A percentile compares a stretch with the other conserved stretches of the same genome.
Conservation (phyloP, 163 green algal genomes). For the Chlorella variabilis region DNA sequence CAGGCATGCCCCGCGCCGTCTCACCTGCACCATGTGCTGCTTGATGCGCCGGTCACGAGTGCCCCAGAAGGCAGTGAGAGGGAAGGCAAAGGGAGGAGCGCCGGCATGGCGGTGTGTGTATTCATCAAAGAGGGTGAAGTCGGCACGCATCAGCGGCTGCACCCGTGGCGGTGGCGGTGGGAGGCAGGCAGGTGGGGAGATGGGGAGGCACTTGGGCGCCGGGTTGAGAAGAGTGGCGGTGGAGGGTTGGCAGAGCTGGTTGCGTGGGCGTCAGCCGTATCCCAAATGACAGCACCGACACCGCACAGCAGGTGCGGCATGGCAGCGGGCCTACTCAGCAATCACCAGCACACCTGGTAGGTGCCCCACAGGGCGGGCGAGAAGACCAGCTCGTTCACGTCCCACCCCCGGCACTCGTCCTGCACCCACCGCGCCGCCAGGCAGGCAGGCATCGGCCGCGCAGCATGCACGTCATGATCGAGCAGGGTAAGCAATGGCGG, state of each 20-base stretch:
- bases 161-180: too few species aligned
- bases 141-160: conserved; percentile 77
- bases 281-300: too few species aligned
- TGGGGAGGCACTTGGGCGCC: background rate
- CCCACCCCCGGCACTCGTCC: conserved; percentile 88
- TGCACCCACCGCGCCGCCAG: conserved; percentile 32
- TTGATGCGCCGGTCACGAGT: conserved; percentile 56
- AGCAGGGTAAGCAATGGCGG: too few species aligned
- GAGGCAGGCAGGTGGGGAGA: background rate
- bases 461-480: too few species aligned
- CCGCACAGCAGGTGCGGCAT: background rate
- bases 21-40: conserved; percentile 51
- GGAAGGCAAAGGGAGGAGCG: conserved; percentile 50
- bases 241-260: background rate
- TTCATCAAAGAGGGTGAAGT: conserved; percentile 89
- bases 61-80: conserved; percentile 62
- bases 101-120: conserved; percentile 64
- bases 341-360: conserved; percentile 12
- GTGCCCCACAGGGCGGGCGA: conserved; percentile 72
- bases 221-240: too few species aligned
- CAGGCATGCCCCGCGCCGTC: too few species aligned
- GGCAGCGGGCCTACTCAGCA: background rate
- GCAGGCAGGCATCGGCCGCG: too few species aligned
- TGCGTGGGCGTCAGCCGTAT: too few species aligned
- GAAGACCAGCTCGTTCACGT: conserved; percentile 86